Base-by-base conservation (phyloP, 805 yeast species). In the Diddensiella caesifluorescens region DNA sequence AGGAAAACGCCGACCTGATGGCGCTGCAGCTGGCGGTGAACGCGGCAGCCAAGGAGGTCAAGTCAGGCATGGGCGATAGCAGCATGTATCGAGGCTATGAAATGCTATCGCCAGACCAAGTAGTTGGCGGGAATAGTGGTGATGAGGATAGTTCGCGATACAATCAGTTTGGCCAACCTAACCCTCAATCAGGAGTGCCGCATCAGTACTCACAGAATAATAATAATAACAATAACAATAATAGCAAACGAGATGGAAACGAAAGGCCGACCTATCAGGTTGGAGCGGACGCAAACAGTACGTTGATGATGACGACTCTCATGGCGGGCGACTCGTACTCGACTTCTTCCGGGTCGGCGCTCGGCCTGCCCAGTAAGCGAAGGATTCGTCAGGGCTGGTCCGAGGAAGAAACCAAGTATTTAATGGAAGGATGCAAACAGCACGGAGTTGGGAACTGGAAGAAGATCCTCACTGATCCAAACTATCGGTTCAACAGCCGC, bases 391-490 rank as follows among this genome's bases (percentile, higher is more conserved):
- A 59, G 6, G 60, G 62, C n/a, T 68, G 73, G 73, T 59, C 70
- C 22, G 69, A 64, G 34, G 62, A 59, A 40, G 73, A 68, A 50
- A 68, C 73, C 4, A 58, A 59, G 16, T 60, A 64, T 43, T 58
- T 68, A 5, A 56, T 69, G 57, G 64, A 64, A 31, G 73, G 73
- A 30, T 69, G 73, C 52, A 60, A 57, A 42, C 56, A 56, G 26
- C 65, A 64, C 46, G 70, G 70, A 4, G 69, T 65, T 5, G 72
- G 72, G 39, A 68, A 69, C 57, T 68, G 73, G 73, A 68, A 68
- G 49, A 69, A 68, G 56, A 68, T 68, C 23, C 56, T 68, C 35
- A 62, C 61, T 15, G 73, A 68, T 47, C 63, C 67, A 18, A 45
- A 53, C n/a, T 60, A 62, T 48, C 54, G 55, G 35, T 61, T 68